phyloP scores from a whole-genome alignment of 106 monocot species.

The Allium sativum region DNA sequence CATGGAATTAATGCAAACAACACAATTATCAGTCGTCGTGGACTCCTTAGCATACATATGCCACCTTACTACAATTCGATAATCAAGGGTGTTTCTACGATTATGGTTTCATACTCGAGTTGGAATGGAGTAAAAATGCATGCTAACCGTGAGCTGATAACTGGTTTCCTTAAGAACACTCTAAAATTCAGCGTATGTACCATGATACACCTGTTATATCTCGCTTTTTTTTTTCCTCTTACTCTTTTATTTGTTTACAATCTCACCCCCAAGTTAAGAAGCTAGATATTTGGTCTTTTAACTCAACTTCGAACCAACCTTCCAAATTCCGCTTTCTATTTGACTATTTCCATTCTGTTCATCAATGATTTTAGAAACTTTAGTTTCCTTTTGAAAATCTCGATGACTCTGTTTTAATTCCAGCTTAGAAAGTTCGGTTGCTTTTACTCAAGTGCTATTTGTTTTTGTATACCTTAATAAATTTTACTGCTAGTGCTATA shows the following conservation, averaged over 20 bases:
- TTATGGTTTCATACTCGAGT: conserved; percentile 77
- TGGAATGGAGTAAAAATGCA: conserved; percentile 87
- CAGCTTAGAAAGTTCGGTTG: too few relatives aligned
- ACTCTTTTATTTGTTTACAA: not conserved
- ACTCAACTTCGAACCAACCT: not conserved
- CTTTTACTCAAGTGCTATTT: too few relatives aligned
- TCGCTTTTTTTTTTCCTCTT: not conserved
- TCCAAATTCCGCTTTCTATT: too few relatives aligned
- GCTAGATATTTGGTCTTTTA: not conserved
- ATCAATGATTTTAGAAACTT: too few relatives aligned
- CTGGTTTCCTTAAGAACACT: conserved; percentile 49
- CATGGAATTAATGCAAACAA: conserved; percentile 69
- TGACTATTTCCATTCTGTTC: too few relatives aligned
- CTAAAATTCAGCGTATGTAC: conserved; percentile 37
- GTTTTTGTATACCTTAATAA: too few relatives aligned
- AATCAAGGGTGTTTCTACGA: conserved; percentile 53
- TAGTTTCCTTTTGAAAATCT: too few relatives aligned
- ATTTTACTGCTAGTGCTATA: too few relatives aligned
- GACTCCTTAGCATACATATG: conserved; percentile 56
- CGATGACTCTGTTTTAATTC: too few relatives aligned
- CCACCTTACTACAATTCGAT: conserved; percentile 54
- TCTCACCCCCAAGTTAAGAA: not conserved
- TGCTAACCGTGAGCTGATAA: conserved; percentile 40
- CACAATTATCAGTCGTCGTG: conserved; percentile 27
- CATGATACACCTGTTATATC: too few relatives aligned